Evolutionary conservation across 306 rosid species (phyloP), one percentile per base, ranked within the genome.

Genomic region (Vigna angularis): DNA sequence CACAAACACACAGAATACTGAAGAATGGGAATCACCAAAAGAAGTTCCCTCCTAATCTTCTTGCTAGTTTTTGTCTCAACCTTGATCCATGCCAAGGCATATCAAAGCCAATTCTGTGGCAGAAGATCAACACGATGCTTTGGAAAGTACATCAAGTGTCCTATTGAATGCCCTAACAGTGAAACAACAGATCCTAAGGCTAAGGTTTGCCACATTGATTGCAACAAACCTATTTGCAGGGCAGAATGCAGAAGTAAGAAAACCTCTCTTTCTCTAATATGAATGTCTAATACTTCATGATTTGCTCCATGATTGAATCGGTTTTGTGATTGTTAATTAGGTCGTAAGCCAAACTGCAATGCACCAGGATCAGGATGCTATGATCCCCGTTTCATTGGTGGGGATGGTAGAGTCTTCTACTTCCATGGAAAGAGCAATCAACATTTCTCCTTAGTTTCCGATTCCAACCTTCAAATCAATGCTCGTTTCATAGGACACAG

Each of bases 381-480:
- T 26, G 91, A 85, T 71, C 91, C 91, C 1, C 84, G 83, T 15
- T 85, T 87, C 86, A 74, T 85, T 6, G 89, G 88, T 1, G 88
- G 88, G 5, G 86, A 87, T 66, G 87, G 87, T 5, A 66, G 82
- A 62, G 89, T 87, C 8, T 87, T 85, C 81, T 83, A 85, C 45
- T 87, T 85, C 84, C 91, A 85, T 8, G 87, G 86, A 16, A 88
- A 85, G 79, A 85, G 77, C 62, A 83, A 83, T 4, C 18, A 81
- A 49, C 79, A 83, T 34, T 88, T 85, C 81, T 56, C 38, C 71
- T 57, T 85, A 16, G 87, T 83, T 48, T 85, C 89, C 0, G 86
- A 85, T 36, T 49, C 45, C 32, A 58, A 71, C 76, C 81, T 88
- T 61, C 89, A 88, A 50, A 85, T 88, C 81, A 85, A 88, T 45